Evolutionary conservation across 139 green algal genomes (phyloP), one percentile per base, ranked within the genome.

Genomic region (Nannochloris sp.): DNA sequence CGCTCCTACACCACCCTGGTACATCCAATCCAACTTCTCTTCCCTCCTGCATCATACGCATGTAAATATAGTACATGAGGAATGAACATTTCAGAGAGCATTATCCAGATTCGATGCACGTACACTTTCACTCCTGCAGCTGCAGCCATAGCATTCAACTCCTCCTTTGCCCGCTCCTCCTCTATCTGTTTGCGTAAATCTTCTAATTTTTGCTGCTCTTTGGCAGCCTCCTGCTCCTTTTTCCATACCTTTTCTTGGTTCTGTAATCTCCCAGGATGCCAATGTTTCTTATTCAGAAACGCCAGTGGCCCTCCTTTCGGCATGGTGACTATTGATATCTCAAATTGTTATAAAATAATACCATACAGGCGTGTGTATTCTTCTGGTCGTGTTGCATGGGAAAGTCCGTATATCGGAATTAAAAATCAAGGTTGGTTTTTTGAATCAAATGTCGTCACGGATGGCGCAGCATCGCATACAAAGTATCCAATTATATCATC

Each of bases 1-100:
- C 17, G 84, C 82, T 45, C 71, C 71, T 63, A 97, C 59, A 28
- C 88, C 80, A 6, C 84, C 83, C 28, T 80, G 80, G 68, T 98
- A 98, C 90, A 98, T 95, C 87, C 95, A 98, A 60, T 97, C 92
- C 61, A 98, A 63, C 1, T 87, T 76, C 48, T 93, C 83, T 9
- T 71, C 56, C 31, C 71, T 62, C 66, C 79, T 89, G 83, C 63
- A 63, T 3, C 60, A 59, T 37, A 1, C 6, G 0, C 17, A 53
- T 1, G 20, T 28, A 5, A 14, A 11, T 28, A 20, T 10, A 14
- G 46, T 23, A 6, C 10, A 23, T 23, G 12, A 53, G 4, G 4
- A 53, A 23, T 14, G 4, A 20, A 23, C 10, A 2, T 53, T 6
- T 23, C n/a, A 53, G 5, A 25, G 1, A 53, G n/a, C 46, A 53